Percentiles rank a stretch among this genome's conserved stretches.
phyloP scores from a whole-genome alignment of 2,329 filamentous ascomycete species.

The Phyllosticta ampelicida region DNA sequence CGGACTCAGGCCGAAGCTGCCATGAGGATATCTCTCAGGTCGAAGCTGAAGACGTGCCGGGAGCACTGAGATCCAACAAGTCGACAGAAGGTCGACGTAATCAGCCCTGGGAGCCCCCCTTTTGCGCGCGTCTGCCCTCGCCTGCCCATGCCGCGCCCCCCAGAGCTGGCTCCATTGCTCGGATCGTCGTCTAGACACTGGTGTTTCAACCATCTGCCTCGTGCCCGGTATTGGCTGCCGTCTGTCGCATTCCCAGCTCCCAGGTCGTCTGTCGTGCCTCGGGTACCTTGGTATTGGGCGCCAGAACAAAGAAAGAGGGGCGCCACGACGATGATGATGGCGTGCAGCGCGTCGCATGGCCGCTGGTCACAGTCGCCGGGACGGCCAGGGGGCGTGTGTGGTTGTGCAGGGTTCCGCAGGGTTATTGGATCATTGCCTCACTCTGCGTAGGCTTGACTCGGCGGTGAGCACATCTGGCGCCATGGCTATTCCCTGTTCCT shows the following conservation, averaged over 20 bases:
- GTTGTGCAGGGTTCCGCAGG: not conserved
- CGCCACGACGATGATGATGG: not conserved
- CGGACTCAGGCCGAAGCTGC: not conserved
- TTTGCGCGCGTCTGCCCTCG: not conserved
- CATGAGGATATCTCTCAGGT: no score
- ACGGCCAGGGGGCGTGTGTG: not conserved
- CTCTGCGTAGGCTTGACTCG: not conserved
- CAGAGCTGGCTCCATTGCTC: not conserved
- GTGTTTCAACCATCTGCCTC: not conserved
- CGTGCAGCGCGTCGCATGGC: not conserved
- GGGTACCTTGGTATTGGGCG: not conserved
- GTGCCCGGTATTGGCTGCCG: not conserved
- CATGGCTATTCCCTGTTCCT: not conserved
- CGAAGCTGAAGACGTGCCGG: not conserved
- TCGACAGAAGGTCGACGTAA: no score
- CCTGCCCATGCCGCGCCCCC: not conserved
- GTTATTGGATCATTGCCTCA: not conserved
- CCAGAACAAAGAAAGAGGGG: not conserved
- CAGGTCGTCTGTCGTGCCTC: not conserved
- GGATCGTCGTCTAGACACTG: not conserved
- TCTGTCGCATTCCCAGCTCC: no score
- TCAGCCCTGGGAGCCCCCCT: not conserved
- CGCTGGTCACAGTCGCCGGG: not conserved
- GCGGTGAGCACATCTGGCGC: not conserved
- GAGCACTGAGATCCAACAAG: not conserved